Conservation (phyloP, 495 filamentous ascomycete genomes). For the Beverwykella pulmonaria region DNA sequence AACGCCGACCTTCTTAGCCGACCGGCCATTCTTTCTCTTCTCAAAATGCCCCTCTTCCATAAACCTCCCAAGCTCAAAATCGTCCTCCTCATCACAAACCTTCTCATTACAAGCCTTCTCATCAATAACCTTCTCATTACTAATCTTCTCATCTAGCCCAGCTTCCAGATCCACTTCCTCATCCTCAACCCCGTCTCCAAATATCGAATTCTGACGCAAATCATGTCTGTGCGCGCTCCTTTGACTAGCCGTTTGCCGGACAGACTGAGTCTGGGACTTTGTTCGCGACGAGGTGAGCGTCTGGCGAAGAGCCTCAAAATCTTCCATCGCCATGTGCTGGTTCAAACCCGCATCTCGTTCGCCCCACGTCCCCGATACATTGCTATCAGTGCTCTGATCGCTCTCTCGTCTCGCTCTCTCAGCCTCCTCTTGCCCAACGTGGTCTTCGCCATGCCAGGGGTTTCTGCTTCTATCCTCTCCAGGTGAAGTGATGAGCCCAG, state of each 20-base stretch:
- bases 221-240: constrained; percentile 10
- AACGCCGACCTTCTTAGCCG: constrained; percentile 82
- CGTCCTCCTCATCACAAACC: constrained; percentile 53
- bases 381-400: not conserved
- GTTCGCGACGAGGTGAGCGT: constrained; percentile 64
- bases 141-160: constrained; percentile 11
- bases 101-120: constrained; percentile 32
- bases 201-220: not conserved
- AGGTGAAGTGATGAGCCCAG: not conserved
- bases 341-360: constrained; percentile 69
- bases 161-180: constrained; percentile 17
- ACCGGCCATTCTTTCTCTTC: constrained; percentile 69
- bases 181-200: not conserved
- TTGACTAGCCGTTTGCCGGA: constrained; percentile 16
- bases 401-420: not conserved
- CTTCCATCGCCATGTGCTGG: constrained; percentile 66
- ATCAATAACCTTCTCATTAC: constrained; percentile 53
- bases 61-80: constrained; percentile 73
- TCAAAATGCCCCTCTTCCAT: constrained; percentile 80
- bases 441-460: constrained; percentile 30
- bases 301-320: constrained; percentile 68
- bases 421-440: not conserved
- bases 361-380: constrained; percentile 69
- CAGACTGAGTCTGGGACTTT: constrained; percentile 44
- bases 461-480: constrained; percentile 21